Evolutionary conservation across 768 basidiomycete species (phyloP), one percentile per base, ranked within the genome.

Genomic region (Boletus sensibilis): DNA sequence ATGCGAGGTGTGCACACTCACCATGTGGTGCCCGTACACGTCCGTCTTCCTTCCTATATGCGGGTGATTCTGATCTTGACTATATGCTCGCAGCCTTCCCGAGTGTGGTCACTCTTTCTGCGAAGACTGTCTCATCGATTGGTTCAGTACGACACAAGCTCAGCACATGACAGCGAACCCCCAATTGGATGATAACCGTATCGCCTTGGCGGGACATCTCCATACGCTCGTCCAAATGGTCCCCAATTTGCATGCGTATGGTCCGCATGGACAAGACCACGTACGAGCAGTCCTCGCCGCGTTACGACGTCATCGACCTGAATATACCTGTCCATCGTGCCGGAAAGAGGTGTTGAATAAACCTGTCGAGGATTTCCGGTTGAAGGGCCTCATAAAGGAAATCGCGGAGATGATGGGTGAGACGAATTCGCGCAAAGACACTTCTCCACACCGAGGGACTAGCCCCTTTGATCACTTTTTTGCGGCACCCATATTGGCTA

Each of bases 31-130:
- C 9, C 88, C 88, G 1, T 86, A 81, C 61, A 76, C 79, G 88
- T 89, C 61, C 40, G 86, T 74, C 20, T 42, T 39, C 33, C 43
- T 13, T 54, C 25, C 1, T 49, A 51, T 60, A 52, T 40, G 51
- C 33, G 10, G 18, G 37, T 25, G 27, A 50, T 34, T 53, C 6
- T 10, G 12, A 2, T 12, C 20, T 34, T 61, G 38, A 66, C 39
- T 31, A 27, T 34, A 34, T 53, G 21, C 27, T 14, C 35, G 10
- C 61, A 90, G 88, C 6, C 75, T 90, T 21, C 70, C 80, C 7
- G 78, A 77, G 39, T 91, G 88, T 52, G 88, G 88, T 3, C 88
- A 91, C 68, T 80, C 82, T 0, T 89, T 85, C 64, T 91, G 88
- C 64, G 72, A 80, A 58, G 67, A 67, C 6, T 90, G 88, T 61